Evolutionary conservation across 371 early-diverging fungal genomes (phyloP), one percentile per base, ranked within the genome.

Genomic region (Mucor plumbeus): DNA sequence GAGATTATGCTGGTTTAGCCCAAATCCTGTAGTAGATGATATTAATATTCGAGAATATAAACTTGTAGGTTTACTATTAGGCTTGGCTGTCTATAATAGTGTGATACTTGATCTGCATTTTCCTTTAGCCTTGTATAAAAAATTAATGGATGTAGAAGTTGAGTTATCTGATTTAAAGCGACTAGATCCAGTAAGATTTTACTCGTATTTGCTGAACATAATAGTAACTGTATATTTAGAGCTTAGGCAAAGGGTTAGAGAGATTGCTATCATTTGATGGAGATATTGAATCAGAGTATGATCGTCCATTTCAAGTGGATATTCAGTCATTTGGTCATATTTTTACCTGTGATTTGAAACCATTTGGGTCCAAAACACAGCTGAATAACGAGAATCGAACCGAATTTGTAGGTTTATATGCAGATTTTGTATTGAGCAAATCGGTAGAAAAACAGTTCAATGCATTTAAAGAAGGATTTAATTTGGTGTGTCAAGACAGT

Each of bases 381-480:
- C 80, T 94, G n/a, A 90, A 89, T 3, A 85, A 79, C 7, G 81
- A 79, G 26, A 93, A 92, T 68, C 76, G 85, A 31, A 61, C 82
- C 47, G 84, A 92, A 64, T 94, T 89, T 83, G 90, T 95, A n/a
- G 84, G 88, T 7, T 72, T 82, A 33, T 94, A 92, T 65, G 85
- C 84, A 6, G 80, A 89, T 43, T 94, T 89, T 81, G 71, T 91
- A 10, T 81, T 96, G 31, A 91, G 91, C 44, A 84, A 78, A 55
- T 89, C 92, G 4, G 84, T 97, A 35, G 80, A 87, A 67, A 87
- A 86, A 48, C 94, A 93, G 65, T 96, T 97, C 75, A 77, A 88
- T 19, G 93, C 95, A 5, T 96, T 99, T 71, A 87, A 87, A 76
- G 88, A 91, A 59, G 99, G 99, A 0, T 97, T 99, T 69, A 87